These are phyloP conservation scores for Letharia columbiana DNA, from an alignment of 495 filamentous ascomycete species.

Conservation along the genomic window DNA sequence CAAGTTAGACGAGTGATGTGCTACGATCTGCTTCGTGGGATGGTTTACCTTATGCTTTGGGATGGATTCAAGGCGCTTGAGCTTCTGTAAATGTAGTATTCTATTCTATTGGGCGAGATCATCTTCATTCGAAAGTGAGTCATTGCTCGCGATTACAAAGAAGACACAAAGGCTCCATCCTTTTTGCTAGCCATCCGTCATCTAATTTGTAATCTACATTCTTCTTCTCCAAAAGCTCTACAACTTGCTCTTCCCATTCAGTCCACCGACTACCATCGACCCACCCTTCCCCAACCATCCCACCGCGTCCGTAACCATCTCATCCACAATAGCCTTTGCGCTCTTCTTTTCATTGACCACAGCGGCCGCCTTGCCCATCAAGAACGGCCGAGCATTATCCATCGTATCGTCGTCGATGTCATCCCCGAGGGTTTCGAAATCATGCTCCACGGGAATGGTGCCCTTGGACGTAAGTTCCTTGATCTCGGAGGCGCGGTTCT, in stretches of 20 bases:
- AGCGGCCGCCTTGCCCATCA: slow-evolving; percentile 96
- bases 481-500: slow-evolving; percentile 79
- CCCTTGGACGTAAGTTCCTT: slow-evolving; percentile 83
- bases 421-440: slow-evolving; percentile 75
- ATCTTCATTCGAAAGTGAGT: background rate
- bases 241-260: slow-evolving; percentile 40
- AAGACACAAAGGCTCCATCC: background rate
- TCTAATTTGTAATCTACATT: background rate
- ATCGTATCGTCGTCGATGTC: slow-evolving; percentile 69
- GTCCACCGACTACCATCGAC: slow-evolving; percentile 44
- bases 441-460: slow-evolving; percentile 84
- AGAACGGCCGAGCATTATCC: slow-evolving; percentile 81
- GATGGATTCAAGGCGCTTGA: background rate
- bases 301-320: slow-evolving; percentile 81
- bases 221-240: slow-evolving; percentile 22
- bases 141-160: background rate
- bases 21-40: background rate
- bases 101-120: background rate
- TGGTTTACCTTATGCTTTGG: background rate
- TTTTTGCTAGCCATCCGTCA: background rate
- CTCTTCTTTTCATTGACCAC: slow-evolving; percentile 88
- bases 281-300: slow-evolving; percentile 56
- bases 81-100: background rate
- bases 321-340: slow-evolving; percentile 89
- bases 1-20: background rate